Evolutionary conservation across 257 asterid species (phyloP).

Genomic region (Vinca minor): DNA sequence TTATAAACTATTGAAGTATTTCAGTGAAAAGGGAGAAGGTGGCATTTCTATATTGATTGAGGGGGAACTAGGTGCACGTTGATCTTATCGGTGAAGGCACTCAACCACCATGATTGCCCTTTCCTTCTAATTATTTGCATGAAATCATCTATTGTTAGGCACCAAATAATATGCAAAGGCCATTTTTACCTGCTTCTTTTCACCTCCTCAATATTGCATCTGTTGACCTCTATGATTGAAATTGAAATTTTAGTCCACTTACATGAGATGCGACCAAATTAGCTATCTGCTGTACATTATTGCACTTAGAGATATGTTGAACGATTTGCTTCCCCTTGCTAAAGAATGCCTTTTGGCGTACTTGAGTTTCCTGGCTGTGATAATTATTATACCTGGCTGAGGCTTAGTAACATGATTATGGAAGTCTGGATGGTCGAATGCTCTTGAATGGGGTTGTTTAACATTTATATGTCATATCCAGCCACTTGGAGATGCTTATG

Average conservation of each 20-base stretch:
- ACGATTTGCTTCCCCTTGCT: background rate
- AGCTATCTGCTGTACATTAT: background rate
- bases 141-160: background rate
- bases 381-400: background rate
- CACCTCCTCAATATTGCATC: background rate
- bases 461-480: constrained; percentile 27
- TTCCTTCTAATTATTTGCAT: background rate
- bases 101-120: background rate
- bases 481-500: constrained; percentile 95
- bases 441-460: constrained; percentile 18
- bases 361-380: background rate
- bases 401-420: background rate
- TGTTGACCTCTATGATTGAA: background rate
- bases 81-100: too few species aligned
- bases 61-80: too few species aligned
- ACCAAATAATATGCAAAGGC: background rate
- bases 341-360: background rate
- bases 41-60: background rate
- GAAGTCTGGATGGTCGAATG: constrained; percentile 6
- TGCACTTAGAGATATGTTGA: background rate
- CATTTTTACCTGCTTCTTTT: background rate
- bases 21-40: background rate
- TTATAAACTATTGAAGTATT: constrained; percentile 2
- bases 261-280: background rate
- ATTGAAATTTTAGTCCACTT: background rate